These are phyloP conservation scores for Fibroporia radiculosa DNA, from an alignment of 768 basidiomycete species.

Conservation along the genomic window DNA sequence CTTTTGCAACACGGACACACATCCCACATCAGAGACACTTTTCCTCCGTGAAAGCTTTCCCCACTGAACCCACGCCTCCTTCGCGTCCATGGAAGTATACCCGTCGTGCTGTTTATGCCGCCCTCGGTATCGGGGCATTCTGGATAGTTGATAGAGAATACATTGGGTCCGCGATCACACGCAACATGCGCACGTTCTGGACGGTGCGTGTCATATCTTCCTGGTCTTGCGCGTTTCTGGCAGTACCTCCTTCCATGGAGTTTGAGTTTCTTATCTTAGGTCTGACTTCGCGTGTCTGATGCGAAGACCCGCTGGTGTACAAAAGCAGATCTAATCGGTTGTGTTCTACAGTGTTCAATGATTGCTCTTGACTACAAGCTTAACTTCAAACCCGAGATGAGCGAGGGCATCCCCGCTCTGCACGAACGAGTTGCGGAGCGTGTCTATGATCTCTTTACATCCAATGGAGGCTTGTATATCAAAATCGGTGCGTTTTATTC, in stretches of 20 bases:
- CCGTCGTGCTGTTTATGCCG: neutral
- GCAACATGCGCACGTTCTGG: slow-evolving; percentile 43
- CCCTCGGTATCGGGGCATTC: neutral
- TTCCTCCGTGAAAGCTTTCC: too few species aligned
- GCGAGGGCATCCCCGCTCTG: slow-evolving; percentile 65
- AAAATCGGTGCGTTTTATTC: slow-evolving; percentile 52
- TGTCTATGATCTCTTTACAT: slow-evolving; percentile 66
- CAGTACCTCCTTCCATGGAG: neutral
- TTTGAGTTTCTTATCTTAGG: neutral
- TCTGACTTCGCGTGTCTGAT: neutral
- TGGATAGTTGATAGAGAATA: slow-evolving; percentile 29
- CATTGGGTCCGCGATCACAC: slow-evolving; percentile 39
- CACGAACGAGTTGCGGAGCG: slow-evolving; percentile 81
- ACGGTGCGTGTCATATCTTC: too few species aligned
- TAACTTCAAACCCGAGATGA: slow-evolving; percentile 72
- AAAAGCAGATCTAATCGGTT: too few species aligned
- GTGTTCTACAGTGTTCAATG: slow-evolving; percentile 57
- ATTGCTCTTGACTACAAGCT: slow-evolving; percentile 82
- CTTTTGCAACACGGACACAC: too few species aligned
- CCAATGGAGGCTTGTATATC: slow-evolving; percentile 82
- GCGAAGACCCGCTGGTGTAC: neutral
- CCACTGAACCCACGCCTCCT: too few species aligned
- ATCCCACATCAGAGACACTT: too few species aligned
- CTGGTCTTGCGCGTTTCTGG: too few species aligned
- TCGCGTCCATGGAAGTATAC: slow-evolving; percentile 1